phyloP scores from a whole-genome alignment of 176 grass and related monocot genomes.

The Eragrostis curvula region DNA sequence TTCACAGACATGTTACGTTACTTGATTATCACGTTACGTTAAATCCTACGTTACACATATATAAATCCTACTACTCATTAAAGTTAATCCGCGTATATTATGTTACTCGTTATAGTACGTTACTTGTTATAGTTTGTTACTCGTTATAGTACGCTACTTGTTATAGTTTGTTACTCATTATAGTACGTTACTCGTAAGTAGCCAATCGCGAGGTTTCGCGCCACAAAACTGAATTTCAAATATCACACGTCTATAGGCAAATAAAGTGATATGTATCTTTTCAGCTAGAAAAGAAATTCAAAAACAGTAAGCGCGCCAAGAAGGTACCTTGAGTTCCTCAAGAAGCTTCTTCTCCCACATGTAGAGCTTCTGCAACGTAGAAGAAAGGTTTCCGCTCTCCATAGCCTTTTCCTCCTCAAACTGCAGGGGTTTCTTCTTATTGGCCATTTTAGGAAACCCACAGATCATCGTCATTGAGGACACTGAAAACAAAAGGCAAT shows the following conservation, averaged over 20 bases:
- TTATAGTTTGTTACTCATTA: no score
- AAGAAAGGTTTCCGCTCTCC: conserved; percentile 56
- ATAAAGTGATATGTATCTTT: not conserved
- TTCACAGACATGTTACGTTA: not conserved
- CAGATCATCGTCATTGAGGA: conserved; percentile 65
- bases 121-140: no score
- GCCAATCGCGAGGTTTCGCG: conserved; percentile 1
- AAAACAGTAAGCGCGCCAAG: conserved; percentile 15
- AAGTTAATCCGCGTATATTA: no score
- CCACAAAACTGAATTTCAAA: not conserved
- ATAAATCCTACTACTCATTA: no score
- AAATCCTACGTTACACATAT: no score
- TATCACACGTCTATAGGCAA: conserved; percentile 14
- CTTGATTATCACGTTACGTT: not conserved
- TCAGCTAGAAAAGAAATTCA: conserved; percentile 15
- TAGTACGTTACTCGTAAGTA: not conserved
- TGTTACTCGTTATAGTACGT: no score
- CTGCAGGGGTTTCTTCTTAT: conserved; percentile 42
- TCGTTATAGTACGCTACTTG: no score
- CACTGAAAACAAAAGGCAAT: conserved; percentile 42
- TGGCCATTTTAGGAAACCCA: conserved; percentile 21
- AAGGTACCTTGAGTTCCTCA: conserved; percentile 87
- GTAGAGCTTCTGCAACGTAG: conserved; percentile 73
- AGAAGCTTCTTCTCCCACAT: conserved; percentile 91
- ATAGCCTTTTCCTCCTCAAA: conserved; percentile 70